Evolutionary conservation across 805 yeast species (phyloP), one percentile per base, ranked within the genome.

Genomic region (Wickerhamomyces subpelliculosus): DNA sequence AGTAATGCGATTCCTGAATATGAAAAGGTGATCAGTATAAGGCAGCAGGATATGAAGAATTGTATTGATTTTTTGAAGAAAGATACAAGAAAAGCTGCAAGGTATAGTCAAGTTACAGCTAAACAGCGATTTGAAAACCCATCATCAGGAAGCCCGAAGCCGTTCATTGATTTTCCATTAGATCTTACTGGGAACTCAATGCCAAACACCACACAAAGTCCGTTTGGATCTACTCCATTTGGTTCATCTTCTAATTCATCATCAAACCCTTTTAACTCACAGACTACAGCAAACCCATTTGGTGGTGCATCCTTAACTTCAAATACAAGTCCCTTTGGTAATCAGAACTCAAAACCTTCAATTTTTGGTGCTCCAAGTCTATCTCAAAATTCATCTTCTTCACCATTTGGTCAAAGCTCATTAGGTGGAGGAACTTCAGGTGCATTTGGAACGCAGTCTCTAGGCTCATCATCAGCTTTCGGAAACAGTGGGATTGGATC

Each of bases 31-130:
- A 46, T 75, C 29, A 47, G 48, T 2, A 63, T 68, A 4, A 60
- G 83, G 48, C 57, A 55, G 17, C 52, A 57, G 12, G 83, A 78
- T 45, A 69, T 71, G 73, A 54, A 59, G 26, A 58, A 57, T 32
- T 69, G 76, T 42, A 40, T 69, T 1, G 39, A 55, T 1, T 64
- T 59, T 31, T 35, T 78, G 4, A 50, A 49, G 9, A 55, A 54
- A 0, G 70, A 73, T 39, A 52, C 73, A 3, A 58, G 60, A 18
- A 65, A 68, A 46, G 83, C 80, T 7, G 81, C 80, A 1, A 62
- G 83, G 35, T 78, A 68, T 51, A 52, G 70, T n/a, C 83, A 79
- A 42, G 46, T 65, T 17, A 60, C 72, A 5, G 66, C 72, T 2
- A 54, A 55, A 32, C 49, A 58, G 29, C 35, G 57, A 19, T 36